Evolutionary conservation across 768 basidiomycete species (phyloP), one percentile per base, ranked within the genome.

Genomic region (Boletus barrowsii): DNA sequence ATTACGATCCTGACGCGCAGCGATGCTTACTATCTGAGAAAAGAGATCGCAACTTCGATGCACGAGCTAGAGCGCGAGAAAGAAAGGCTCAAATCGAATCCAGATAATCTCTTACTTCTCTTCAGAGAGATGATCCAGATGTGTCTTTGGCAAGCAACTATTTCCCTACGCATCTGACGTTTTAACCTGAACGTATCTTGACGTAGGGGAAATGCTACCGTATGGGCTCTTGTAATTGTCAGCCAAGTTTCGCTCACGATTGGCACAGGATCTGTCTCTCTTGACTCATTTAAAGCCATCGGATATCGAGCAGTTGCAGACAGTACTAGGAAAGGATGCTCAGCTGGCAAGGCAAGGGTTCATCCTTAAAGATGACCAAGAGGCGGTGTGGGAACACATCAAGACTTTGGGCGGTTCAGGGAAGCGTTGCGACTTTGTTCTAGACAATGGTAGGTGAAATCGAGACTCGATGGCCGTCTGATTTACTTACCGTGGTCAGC

Each of bases 171-270:
- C 37, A 33, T 40, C 24, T 47, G 33, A 49, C 7, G 4, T 30
- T 18, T 49, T 2, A 5, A 10, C 10, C 49, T 65, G 32, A 61
- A 62, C 18, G 13, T 32, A 10, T 49, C 5, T 10, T 3, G 14
- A 24, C 40, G 15, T 29, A 95, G 93, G 93, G 95, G 95, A 42
- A 98, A 98, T 67, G 93, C 94, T 14, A 97, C 94, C 24, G 91
- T 91, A 58, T 76, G 66, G 15, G 33, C 35, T 36, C 42, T 47
- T n/a, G 33, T 49, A 18, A 17, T 13, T 26, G 22, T 42, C 43
- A 15, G 14, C 8, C 3, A 24, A 2, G 10, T 20, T 44, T 47
- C 14, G 39, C 55, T 57, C 39, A 47, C 13, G 36, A 45, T 45
- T 29, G 26, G 3, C n/a, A n/a, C 58, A 92, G 87, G 96, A 99